These are phyloP conservation scores for Aureobasidium sp. DNA, from an alignment of 2,329 filamentous ascomycete genomes.

Conservation along the genomic window DNA sequence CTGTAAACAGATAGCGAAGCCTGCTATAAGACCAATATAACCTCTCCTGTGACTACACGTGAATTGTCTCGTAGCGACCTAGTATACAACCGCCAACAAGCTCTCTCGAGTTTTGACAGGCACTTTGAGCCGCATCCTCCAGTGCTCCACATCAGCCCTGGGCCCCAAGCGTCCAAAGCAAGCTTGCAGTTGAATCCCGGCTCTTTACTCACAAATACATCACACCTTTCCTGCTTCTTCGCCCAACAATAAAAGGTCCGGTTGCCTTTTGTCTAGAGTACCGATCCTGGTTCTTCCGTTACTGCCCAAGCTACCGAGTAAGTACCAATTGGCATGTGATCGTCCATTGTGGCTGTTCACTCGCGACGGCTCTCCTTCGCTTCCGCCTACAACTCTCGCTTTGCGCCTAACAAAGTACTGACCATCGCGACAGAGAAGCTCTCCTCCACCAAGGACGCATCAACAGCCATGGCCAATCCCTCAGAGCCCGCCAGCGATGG, in stretches of 20 bases:
- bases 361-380: background rate
- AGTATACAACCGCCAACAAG: background rate
- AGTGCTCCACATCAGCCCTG: background rate
- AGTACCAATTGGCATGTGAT: slow-evolving; percentile 5
- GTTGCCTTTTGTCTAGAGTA: background rate
- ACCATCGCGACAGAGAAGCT: background rate
- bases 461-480: slow-evolving; percentile 2
- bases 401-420: background rate
- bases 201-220: slow-evolving; percentile 10
- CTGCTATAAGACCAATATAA: background rate
- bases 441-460: background rate
- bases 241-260: slow-evolving; percentile 8
- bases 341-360: background rate
- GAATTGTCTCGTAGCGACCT: background rate
- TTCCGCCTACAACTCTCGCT: background rate
- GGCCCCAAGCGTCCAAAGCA: slow-evolving; percentile 1
- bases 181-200: slow-evolving; percentile 5
- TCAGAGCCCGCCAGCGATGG: slow-evolving; percentile 20
- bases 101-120: background rate
- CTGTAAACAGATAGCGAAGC: background rate
- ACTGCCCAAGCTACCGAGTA: background rate
- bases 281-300: background rate
- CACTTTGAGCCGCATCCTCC: slow-evolving; percentile 12
- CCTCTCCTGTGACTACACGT: background rate
- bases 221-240: background rate